phyloP scores from a whole-genome alignment of 768 basidiomycete genomes.

The Mrakia blollopis region DNA sequence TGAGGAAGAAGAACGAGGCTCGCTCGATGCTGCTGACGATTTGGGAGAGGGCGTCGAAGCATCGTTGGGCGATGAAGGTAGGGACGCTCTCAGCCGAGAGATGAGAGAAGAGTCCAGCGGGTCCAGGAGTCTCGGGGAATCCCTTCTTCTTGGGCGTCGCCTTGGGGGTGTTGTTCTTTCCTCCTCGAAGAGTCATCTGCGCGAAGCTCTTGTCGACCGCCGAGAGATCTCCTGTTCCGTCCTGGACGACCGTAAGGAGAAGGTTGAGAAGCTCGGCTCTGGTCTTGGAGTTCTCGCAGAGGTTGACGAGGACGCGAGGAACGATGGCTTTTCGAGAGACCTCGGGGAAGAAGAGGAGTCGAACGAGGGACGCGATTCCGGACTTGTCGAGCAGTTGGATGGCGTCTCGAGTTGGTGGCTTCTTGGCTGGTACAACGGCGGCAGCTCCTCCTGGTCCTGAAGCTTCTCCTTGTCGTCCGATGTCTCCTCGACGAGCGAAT shows the following conservation, averaged over 20 bases:
- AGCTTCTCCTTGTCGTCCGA: background rate
- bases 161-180: constrained; percentile 50
- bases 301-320: constrained; percentile 83
- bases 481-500: background rate
- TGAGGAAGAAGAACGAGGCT: constrained; percentile 88
- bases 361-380: constrained; percentile 80
- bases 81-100: constrained; percentile 70
- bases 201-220: constrained; percentile 87
- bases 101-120: constrained; percentile 49
- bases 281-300: constrained; percentile 91
- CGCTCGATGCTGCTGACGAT: constrained; percentile 80
- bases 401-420: constrained; percentile 67
- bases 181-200: constrained; percentile 71
- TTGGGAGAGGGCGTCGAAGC: constrained; percentile 80
- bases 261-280: constrained; percentile 89
- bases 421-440: constrained; percentile 42
- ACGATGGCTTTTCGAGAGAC: constrained; percentile 76
- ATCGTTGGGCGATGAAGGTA: constrained; percentile 87
- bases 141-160: constrained; percentile 62
- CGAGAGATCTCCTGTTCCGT: constrained; percentile 85
- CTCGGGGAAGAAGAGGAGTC: constrained; percentile 94
- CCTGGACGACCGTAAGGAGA: constrained; percentile 87
- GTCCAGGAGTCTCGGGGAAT: constrained; percentile 38
- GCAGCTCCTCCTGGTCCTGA: background rate
- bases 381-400: constrained; percentile 87